These are phyloP conservation scores for Phytophthora capsici DNA, from an alignment of 352 stramenopile species.

Conservation along the genomic window DNA sequence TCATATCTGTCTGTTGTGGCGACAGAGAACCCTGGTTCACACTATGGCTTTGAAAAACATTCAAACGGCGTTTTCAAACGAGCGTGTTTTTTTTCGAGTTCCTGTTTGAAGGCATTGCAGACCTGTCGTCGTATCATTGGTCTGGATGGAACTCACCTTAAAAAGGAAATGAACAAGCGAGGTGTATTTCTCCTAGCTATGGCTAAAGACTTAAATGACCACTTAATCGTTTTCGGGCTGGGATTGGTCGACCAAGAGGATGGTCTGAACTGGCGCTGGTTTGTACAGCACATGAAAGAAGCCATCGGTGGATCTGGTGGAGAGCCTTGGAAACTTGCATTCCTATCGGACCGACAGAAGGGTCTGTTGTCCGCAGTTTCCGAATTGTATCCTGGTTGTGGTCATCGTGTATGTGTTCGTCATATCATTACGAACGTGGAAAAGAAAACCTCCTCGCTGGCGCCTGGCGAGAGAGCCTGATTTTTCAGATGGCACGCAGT, in stretches of 20 bases:
- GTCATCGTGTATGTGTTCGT: background rate
- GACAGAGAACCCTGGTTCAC: background rate
- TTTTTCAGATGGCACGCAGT: slow-evolving; percentile 1
- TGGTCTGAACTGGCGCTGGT: background rate
- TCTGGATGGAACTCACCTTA: slow-evolving; percentile 1
- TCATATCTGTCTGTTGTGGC: background rate
- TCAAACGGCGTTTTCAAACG: background rate
- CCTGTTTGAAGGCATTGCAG: background rate
- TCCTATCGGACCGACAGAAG: background rate
- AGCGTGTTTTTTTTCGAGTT: background rate
- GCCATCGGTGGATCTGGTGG: background rate
- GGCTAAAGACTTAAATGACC: background rate
- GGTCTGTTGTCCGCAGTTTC: background rate
- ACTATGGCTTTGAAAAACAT: background rate
- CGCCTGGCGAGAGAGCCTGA: background rate
- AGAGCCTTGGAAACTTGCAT: background rate
- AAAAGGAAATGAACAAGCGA: slow-evolving; percentile 12
- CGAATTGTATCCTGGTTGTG: background rate
- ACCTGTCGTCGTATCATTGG: background rate
- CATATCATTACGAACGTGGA: slow-evolving; percentile 1
- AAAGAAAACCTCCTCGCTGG: background rate
- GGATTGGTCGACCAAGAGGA: background rate
- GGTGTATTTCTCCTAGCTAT: background rate
- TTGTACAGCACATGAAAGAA: background rate
- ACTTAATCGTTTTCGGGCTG: background rate